Evolutionary conservation across 1,139 yeast species (phyloP).

Genomic region (Casaregolazyma suthepensis): DNA sequence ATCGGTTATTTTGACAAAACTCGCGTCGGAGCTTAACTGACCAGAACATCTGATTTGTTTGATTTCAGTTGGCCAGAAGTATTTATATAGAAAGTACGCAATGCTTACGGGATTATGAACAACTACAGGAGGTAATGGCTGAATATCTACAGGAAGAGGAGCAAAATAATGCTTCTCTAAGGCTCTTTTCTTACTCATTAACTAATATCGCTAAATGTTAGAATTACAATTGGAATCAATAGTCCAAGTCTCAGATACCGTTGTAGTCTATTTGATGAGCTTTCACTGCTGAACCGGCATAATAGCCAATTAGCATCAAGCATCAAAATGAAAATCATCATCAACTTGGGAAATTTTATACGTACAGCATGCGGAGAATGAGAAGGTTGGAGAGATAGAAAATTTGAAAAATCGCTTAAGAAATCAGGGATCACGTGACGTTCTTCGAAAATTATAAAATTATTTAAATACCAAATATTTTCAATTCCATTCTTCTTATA

Average conservation of each 20-base stretch:
- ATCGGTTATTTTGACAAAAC: conserved; percentile 39
- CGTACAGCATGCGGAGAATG: neutral
- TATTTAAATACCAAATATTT: neutral
- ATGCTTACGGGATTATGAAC: conserved; percentile 35
- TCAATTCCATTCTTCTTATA: too few relatives aligned
- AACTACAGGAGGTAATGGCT: conserved; percentile 34
- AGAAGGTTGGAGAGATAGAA: neutral
- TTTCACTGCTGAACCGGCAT: conserved; percentile 15
- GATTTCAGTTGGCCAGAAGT: conserved; percentile 31
- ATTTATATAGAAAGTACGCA: conserved; percentile 27
- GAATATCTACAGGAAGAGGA: conserved; percentile 45
- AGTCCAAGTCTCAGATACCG: conserved; percentile 79
- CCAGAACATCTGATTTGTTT: conserved; percentile 32
- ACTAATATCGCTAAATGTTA: conserved; percentile 1
- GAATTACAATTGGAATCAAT: conserved; percentile 2
- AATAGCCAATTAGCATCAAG: conserved; percentile 17
- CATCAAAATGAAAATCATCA: conserved; percentile 11
- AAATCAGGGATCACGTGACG: neutral
- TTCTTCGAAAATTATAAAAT: too few relatives aligned
- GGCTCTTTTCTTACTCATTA: conserved; percentile 18
- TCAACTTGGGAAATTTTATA: neutral
- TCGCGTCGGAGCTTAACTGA: conserved; percentile 34
- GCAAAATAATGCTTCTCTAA: conserved; percentile 36
- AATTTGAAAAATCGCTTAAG: neutral
- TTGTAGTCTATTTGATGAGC: conserved; percentile 77